Percentiles rank a stretch among this genome's conserved stretches.
These are phyloP conservation scores for Hericium erinaceus DNA, from an alignment of 768 basidiomycete genomes.

Conservation along the genomic window DNA sequence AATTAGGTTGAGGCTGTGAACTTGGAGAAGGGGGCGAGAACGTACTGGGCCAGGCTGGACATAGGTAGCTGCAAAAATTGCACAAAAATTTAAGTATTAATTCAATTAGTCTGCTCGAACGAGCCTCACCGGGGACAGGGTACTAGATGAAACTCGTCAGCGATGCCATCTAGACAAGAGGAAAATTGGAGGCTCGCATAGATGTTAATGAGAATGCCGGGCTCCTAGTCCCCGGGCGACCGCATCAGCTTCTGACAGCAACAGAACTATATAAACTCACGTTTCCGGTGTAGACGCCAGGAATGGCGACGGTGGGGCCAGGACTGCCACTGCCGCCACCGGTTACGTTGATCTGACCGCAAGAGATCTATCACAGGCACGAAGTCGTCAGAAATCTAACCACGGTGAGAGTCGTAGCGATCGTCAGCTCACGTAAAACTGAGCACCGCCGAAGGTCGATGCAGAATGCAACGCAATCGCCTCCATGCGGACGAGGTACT, in stretches of 20 bases:
- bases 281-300: slow-evolving; percentile 31
- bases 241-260: background rate
- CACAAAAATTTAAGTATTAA: background rate
- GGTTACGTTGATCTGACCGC: slow-evolving; percentile 37
- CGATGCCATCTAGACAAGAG: background rate
- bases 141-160: background rate
- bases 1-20: too few relatives aligned
- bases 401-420: background rate
- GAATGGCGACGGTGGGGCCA: slow-evolving; percentile 35
- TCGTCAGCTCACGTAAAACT: slow-evolving; percentile 23
- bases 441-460: slow-evolving; percentile 30
- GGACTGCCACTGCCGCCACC: slow-evolving; percentile 36
- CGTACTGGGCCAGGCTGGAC: slow-evolving; percentile 2
- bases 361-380: slow-evolving; percentile 23
- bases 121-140: background rate
- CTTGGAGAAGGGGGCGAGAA: background rate
- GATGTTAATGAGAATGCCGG: slow-evolving; percentile 26
- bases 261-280: background rate
- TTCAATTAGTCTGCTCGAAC: too few relatives aligned
- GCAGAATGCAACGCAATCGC: slow-evolving; percentile 37
- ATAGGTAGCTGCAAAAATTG: background rate
- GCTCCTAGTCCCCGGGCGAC: slow-evolving; percentile 10
- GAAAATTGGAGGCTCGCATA: slow-evolving; percentile 13
- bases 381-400: background rate
- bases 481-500: slow-evolving; percentile 39